Evolutionary conservation across 2,329 filamentous ascomycete genomes (phyloP).

Genomic region (Aspergillus flavus): DNA sequence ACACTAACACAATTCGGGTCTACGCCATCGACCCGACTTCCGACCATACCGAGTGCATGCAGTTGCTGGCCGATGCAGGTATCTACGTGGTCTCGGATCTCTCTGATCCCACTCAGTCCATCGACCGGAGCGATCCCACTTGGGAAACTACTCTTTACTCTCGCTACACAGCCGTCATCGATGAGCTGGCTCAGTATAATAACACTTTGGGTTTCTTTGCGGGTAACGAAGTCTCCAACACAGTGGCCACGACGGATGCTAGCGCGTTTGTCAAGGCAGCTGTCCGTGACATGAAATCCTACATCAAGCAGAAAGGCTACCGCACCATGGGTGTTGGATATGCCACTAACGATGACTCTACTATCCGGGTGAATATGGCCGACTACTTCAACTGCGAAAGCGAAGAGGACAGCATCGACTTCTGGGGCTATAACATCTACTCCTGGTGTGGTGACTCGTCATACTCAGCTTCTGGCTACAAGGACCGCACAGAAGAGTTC

Average conservation of each 20-base stretch:
- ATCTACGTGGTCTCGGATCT: constrained; percentile 96
- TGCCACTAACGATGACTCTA: constrained; percentile 86
- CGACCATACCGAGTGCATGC: constrained; percentile 83
- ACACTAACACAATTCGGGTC: constrained; percentile 89
- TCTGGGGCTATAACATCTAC: constrained; percentile 99
- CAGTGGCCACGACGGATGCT: constrained; percentile 79
- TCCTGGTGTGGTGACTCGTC: constrained; percentile 90
- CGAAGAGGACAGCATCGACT: constrained; percentile 73
- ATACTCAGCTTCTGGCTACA: constrained; percentile 76
- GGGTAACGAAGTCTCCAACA: constrained; percentile 94
- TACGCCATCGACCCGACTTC: constrained; percentile 82
- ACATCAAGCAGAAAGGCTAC: constrained; percentile 78
- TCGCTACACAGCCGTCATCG: constrained; percentile 81
- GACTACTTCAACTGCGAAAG: constrained; percentile 90
- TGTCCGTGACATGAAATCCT: constrained; percentile 89
- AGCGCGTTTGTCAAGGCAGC: constrained; percentile 96
- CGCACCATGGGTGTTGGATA: constrained; percentile 86
- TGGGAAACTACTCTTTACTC: constrained; percentile 78
- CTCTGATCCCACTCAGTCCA: constrained; percentile 75
- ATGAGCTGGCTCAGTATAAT: constrained; percentile 75
- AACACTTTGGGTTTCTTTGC: constrained; percentile 97
- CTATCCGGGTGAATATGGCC: constrained; percentile 78
- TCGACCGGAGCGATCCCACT: constrained; percentile 75
- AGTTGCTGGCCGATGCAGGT: constrained; percentile 73
- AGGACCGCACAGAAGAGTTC: constrained; percentile 81